A percentile compares a stretch with the other conserved stretches of the same genome.
These are phyloP conservation scores for Orbilia javanica DNA, from an alignment of 2,329 filamentous ascomycete species.

Conservation along the genomic window DNA sequence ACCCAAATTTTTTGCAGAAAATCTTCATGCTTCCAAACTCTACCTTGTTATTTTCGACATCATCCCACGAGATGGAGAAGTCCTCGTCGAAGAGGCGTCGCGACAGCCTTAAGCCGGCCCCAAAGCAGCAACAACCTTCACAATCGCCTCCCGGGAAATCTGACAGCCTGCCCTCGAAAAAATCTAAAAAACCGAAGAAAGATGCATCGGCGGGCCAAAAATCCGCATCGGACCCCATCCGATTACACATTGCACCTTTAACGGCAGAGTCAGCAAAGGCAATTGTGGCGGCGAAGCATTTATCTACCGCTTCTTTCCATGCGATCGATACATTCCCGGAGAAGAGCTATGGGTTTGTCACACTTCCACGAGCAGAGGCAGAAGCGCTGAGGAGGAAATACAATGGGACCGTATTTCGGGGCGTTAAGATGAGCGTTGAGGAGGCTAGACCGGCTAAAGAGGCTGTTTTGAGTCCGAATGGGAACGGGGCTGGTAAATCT, in stretches of 20 bases:
- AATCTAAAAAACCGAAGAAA: slow-evolving; percentile 21
- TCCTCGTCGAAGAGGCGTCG: slow-evolving; percentile 38
- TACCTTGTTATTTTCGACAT: neutral
- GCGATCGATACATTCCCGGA: slow-evolving; percentile 88
- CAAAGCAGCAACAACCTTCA: neutral
- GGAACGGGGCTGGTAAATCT: slow-evolving; percentile 64
- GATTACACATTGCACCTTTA: slow-evolving; percentile 90
- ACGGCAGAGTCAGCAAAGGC: slow-evolving; percentile 79
- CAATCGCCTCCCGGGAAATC: slow-evolving; percentile 14
- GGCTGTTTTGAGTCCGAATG: slow-evolving; percentile 57
- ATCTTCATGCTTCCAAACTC: slow-evolving; percentile 25
- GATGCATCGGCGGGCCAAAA: neutral
- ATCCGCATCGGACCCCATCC: slow-evolving; percentile 61
- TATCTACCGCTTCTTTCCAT: slow-evolving; percentile 87
- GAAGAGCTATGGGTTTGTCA: slow-evolving; percentile 88
- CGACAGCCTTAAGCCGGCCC: slow-evolving; percentile 15
- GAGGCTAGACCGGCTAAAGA: slow-evolving; percentile 74
- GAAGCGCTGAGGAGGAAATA: slow-evolving; percentile 93
- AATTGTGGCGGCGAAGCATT: slow-evolving; percentile 72
- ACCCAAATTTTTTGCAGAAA: slow-evolving; percentile 35
- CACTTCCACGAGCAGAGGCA: slow-evolving; percentile 82
- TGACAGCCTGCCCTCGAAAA: neutral
- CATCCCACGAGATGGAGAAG: slow-evolving; percentile 35
- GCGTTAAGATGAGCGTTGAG: slow-evolving; percentile 85
- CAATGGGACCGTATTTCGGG: slow-evolving; percentile 85